phyloP scores from a whole-genome alignment of 73 alveolate species.

The Symbiodinium pilosum region DNA sequence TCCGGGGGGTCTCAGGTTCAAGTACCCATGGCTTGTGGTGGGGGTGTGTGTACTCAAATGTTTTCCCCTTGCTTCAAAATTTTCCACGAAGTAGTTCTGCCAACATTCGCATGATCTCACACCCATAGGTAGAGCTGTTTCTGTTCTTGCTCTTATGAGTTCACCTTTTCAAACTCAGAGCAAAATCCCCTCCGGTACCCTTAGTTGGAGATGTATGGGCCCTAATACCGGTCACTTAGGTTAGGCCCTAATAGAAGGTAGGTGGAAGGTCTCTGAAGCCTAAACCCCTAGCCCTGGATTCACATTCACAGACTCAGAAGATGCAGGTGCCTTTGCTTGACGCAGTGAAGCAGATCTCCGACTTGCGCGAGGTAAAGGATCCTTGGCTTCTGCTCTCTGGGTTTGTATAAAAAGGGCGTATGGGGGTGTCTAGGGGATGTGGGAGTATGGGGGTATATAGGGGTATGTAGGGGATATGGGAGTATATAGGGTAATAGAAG shows the following conservation, averaged over 20 bases:
- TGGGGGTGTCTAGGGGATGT: neutral
- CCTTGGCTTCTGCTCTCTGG: neutral
- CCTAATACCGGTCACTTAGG: no score
- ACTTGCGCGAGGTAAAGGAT: neutral
- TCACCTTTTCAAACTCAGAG: no score
- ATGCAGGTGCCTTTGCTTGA: slow-evolving; percentile 32
- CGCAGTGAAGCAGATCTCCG: slow-evolving; percentile 39
- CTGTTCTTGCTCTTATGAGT: no score
- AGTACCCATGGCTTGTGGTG: neutral
- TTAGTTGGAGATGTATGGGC: no score
- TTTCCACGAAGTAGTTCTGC: neutral
- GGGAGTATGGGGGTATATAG: neutral
- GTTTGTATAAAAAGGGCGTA: neutral
- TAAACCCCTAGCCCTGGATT: neutral
- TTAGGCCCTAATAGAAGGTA: no score
- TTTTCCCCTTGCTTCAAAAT: neutral
- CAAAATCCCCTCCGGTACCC: no score
- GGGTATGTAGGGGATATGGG: neutral
- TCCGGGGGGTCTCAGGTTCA: neutral
- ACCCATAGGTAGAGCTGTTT: neutral
- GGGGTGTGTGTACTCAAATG: neutral
- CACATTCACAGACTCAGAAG: neutral
- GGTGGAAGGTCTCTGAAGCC: neutral
- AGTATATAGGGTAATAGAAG: neutral
- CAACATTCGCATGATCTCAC: neutral